These are phyloP conservation scores for Trichoderma koningiopsis DNA, from an alignment of 2,329 filamentous ascomycete species.

Conservation along the genomic window DNA sequence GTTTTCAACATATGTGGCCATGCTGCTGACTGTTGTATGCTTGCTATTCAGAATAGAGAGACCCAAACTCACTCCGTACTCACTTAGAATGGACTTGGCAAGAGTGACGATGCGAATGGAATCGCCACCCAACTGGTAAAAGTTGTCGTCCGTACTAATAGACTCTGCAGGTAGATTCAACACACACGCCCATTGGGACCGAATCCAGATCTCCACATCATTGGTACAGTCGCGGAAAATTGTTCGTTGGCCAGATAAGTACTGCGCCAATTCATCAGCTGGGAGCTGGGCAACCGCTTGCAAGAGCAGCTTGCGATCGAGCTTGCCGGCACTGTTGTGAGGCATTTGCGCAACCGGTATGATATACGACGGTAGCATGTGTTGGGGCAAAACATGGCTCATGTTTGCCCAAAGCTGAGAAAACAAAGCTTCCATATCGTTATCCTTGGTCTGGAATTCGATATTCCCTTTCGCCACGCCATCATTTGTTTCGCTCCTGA, in stretches of 20 bases:
- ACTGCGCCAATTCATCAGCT: neutral
- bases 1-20: slow-evolving; percentile 27
- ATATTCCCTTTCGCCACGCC: neutral
- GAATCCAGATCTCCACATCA: slow-evolving; percentile 9
- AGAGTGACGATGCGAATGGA: slow-evolving; percentile 30
- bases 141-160: slow-evolving; percentile 30
- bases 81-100: slow-evolving; percentile 23
- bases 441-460: neutral
- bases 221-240: slow-evolving; percentile 5
- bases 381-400: slow-evolving; percentile 31
- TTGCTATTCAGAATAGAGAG: slow-evolving; percentile 29
- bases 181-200: slow-evolving; percentile 6
- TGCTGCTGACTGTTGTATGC: slow-evolving; percentile 26
- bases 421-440: neutral
- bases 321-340: slow-evolving; percentile 21
- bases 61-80: slow-evolving; percentile 26
- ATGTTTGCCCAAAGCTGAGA: neutral
- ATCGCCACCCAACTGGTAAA: slow-evolving; percentile 30
- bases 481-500: neutral
- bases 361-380: slow-evolving; percentile 27
- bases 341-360: slow-evolving; percentile 18
- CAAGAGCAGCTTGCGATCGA: slow-evolving; percentile 13
- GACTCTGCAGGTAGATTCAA: slow-evolving; percentile 16
- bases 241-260: neutral
- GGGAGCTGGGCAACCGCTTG: neutral